Conservation (phyloP, 306 rosid species). For the Urtica urens region DNA sequence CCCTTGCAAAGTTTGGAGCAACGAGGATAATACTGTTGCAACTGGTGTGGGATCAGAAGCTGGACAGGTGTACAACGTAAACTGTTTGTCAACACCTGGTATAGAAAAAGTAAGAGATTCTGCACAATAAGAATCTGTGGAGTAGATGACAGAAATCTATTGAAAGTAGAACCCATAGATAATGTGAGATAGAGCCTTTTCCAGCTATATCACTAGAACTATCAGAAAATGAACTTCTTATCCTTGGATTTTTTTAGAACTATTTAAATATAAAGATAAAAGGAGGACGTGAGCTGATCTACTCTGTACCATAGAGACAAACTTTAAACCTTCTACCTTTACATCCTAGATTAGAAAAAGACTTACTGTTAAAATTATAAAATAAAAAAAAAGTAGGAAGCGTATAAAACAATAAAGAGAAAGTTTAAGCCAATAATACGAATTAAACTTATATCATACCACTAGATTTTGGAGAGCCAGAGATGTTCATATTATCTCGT, state of each 20-base stretch:
- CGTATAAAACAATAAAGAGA: not conserved
- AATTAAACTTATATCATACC: conserved; percentile 33
- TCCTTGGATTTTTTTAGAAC: no score
- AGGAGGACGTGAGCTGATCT: no score
- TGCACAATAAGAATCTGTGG: not conserved
- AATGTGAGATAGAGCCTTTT: no score
- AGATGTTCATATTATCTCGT: conserved; percentile 18
- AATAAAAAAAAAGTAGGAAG: not conserved
- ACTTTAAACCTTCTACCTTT: no score
- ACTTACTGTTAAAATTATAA: not conserved
- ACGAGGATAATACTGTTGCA: conserved; percentile 40
- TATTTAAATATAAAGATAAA: no score
- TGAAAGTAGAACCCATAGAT: no score
- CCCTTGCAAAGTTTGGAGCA: conserved; percentile 74
- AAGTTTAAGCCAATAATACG: not conserved
- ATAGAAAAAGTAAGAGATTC: conserved; percentile 7
- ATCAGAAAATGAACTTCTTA: no score
- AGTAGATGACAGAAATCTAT: no score
- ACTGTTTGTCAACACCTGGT: conserved; percentile 54
- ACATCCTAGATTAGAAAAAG: no score
- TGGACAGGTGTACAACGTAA: conserved; percentile 33
- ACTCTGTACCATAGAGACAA: no score
- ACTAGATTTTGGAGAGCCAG: conserved; percentile 25
- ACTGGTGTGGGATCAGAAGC: conserved; percentile 53
- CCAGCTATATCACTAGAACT: no score